Base-by-base conservation (phyloP, 257 asterid genomes). In the Solanum boliviense region DNA sequence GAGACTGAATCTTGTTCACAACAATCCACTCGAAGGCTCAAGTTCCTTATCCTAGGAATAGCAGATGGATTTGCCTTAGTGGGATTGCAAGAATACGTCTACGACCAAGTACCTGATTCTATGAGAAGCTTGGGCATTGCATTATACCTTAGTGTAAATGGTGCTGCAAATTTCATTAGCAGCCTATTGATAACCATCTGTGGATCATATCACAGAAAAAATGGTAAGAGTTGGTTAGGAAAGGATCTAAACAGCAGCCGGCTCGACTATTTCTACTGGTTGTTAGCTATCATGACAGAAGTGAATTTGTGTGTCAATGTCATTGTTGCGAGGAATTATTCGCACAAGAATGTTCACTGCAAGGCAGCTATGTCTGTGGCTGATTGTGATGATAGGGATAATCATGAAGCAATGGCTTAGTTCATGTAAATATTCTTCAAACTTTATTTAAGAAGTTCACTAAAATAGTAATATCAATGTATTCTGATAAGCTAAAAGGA, bases 91-190 rank as follows among this genome's bases (percentile, higher is more conserved):
- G 98, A 94, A 89, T 95, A 92, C 83, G 95, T 93, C 72, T 96
- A 96, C 70, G 98, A 94, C 44, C 98, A 94, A 74, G 98, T 95
- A 7, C 98, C 99, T 2, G 98, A 96, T 83, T 92, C 97, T 6
- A 95, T 96, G 99, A 92, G 98, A 71, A 94, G 98, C 70, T 88
- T 96, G 23, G 98, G 98, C 11, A 92, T 94, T 3, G 98, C 98
- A 1, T 48, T 95, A 31, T 96, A 95, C 89, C 90, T 96, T 0
- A 94, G 98, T 44, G 94, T 96, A 13, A 88, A 95, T 15, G 99
- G 98, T 9, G 94, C 93, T 0, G 95, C 94, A 7, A 96, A 91
- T 58, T 96, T 96, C 67, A 71, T 94, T 3, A 95, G 98, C 86
- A 94, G 95, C 44, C 48, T 93, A 48, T 21, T 96, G 92, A 95